Percentiles rank a stretch among this genome's conserved stretches.
Evolutionary conservation across 495 filamentous ascomycete genomes (phyloP).

Genomic region (Penicillium ochrochloron): DNA sequence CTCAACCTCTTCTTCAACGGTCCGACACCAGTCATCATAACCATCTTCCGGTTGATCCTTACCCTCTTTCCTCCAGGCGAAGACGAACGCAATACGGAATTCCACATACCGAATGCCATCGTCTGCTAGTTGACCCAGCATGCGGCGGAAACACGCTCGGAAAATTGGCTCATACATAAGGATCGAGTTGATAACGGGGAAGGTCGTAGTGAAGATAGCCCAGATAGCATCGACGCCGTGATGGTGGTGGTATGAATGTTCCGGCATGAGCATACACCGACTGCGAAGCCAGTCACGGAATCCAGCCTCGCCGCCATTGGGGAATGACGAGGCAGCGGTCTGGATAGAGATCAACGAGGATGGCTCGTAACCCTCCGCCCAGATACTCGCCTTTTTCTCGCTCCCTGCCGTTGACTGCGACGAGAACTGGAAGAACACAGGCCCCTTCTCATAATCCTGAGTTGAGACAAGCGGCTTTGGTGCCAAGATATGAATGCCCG

Average conservation of each 20-base stretch:
- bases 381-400: slow-evolving; percentile 53
- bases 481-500: slow-evolving; percentile 73
- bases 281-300: slow-evolving; percentile 80
- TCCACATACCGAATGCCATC: slow-evolving; percentile 88
- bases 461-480: slow-evolving; percentile 54
- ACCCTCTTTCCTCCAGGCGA: slow-evolving; percentile 63
- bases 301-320: slow-evolving; percentile 66
- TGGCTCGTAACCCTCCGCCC: slow-evolving; percentile 63
- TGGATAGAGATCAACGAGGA: slow-evolving; percentile 60
- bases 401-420: slow-evolving; percentile 16
- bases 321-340: slow-evolving; percentile 72
- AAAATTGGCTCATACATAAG: slow-evolving; percentile 92
- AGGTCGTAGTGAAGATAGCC: slow-evolving; percentile 73
- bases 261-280: slow-evolving; percentile 68
- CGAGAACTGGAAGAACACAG: slow-evolving; percentile 58
- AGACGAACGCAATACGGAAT: slow-evolving; percentile 61
- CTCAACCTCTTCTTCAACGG: slow-evolving; percentile 78
- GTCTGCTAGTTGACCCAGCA: slow-evolving; percentile 68
- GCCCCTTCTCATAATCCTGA: slow-evolving; percentile 50
- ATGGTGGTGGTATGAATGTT: slow-evolving; percentile 77
- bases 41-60: slow-evolving; percentile 62
- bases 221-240: slow-evolving; percentile 81
- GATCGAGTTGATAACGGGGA: slow-evolving; percentile 70
- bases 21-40: slow-evolving; percentile 66
- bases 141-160: slow-evolving; percentile 67